Conservation (phyloP, 2,329 filamentous ascomycete genomes). For the Cladorrhinum sp. region DNA sequence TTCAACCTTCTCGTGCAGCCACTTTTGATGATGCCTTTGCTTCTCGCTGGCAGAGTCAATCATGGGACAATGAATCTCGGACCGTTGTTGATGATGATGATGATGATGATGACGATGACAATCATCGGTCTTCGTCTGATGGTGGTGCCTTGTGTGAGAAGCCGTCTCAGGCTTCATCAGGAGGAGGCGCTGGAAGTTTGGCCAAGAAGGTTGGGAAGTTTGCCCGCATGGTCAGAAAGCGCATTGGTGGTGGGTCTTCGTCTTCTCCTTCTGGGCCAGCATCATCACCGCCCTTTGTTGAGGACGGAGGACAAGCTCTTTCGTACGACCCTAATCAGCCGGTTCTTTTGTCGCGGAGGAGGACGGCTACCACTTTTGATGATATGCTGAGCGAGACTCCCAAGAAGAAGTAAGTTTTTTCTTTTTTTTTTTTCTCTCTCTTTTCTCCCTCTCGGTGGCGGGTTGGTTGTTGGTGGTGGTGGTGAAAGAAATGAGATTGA, state of each 20-base stretch:
- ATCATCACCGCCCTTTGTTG: background rate
- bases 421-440: background rate
- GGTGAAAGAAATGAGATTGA: background rate
- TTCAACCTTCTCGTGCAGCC: background rate
- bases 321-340: background rate
- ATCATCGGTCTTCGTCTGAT: background rate
- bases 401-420: background rate
- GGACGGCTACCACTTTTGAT: constrained; percentile 1
- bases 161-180: background rate
- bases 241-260: background rate
- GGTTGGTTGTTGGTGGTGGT: background rate
- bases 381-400: background rate
- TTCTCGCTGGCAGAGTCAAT: background rate
- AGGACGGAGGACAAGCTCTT: background rate
- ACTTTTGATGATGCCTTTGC: background rate
- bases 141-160: background rate
- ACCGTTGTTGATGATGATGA: background rate
- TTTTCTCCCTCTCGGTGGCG: too few species aligned
- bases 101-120: background rate
- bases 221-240: background rate
- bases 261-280: background rate
- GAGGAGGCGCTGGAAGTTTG: background rate
- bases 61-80: background rate
- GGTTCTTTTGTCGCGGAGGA: background rate
- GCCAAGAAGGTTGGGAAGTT: background rate